Evolutionary conservation across 1,139 yeast species (phyloP), one percentile per base, ranked within the genome.

Genomic region (Diutina catenulata): DNA sequence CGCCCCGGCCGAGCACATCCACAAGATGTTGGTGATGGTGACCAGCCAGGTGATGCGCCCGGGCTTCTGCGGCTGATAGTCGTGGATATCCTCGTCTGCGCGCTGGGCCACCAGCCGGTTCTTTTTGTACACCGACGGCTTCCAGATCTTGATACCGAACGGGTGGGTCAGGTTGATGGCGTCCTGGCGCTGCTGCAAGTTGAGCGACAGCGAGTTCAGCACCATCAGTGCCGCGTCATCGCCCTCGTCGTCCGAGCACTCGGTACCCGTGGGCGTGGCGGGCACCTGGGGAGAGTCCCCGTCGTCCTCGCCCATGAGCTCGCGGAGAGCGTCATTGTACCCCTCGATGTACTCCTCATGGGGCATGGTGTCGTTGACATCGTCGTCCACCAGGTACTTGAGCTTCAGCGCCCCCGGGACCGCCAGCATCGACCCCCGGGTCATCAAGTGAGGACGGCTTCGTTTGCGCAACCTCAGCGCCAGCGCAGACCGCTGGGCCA

Each of bases 91-190:
- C 45, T 83, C 86, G 42, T 86, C 94, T 1, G 97, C 97, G 41
- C 87, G 78, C 26, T 79, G 68, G 46, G 94, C 94, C 27, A 91
- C 97, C 1, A 96, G 84, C 49, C 99, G 76, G 44, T 74, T 74
- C 57, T 91, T 91, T 54, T 93, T 91, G 59, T 91, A 91, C 42
- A 91, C 68, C 2, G 98, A 95, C 1, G 98, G 98, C 53, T 91
- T 91, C 98, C 98, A 91, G 49, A 91, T 84, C 56, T 95, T 81
- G 39, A 91, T 87, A 68, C 98, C 98, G 53, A 91, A 91, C 0
- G 98, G 98, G 61, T 93, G 98, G 1, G 97, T 87, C 40, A 84
- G 79, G 52, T 91, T 91, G 55, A 91, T 93, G 3, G 98, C 98
- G 47, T 84, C 87, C 57, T 91, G 98, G 46, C 97, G 76, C 48